phyloP scores from a whole-genome alignment of 2,329 filamentous ascomycete genomes.

The Botrytis porri region DNA sequence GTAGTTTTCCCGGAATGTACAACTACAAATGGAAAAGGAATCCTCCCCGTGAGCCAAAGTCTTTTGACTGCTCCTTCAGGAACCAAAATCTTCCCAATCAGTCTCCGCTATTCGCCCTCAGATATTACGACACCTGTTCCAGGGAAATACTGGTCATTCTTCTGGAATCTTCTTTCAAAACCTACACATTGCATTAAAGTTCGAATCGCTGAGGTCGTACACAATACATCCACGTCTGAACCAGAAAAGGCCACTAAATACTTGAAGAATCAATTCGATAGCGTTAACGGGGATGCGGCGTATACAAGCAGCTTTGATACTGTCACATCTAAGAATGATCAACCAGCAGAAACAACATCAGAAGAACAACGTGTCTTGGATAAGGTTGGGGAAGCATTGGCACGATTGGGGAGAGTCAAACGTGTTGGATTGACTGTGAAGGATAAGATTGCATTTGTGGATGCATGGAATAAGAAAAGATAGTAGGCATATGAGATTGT shows the following conservation, averaged over 20 bases:
- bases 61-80: constrained; percentile 64
- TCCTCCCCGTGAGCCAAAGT: constrained; percentile 77
- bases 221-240: constrained; percentile 46
- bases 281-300: constrained; percentile 32
- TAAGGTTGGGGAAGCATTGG: constrained; percentile 77
- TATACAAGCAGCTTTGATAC: constrained; percentile 37
- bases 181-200: constrained; percentile 89
- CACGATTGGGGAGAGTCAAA: constrained; percentile 83
- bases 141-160: constrained; percentile 65
- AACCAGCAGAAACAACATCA: constrained; percentile 27
- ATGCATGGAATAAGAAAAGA: constrained; percentile 57
- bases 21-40: constrained; percentile 88
- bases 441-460: constrained; percentile 81
- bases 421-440: constrained; percentile 78
- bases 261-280: constrained; percentile 34
- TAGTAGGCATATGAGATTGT: constrained; percentile 12
- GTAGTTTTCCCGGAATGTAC: constrained; percentile 92
- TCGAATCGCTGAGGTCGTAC: constrained; percentile 75
- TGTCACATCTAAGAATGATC: constrained; percentile 32
- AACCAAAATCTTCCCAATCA: constrained; percentile 84
- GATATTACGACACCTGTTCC: constrained; percentile 92
- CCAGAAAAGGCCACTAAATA: constrained; percentile 38
- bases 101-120: constrained; percentile 80
- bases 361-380: constrained; percentile 73
- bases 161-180: constrained; percentile 82